phyloP scores from a whole-genome alignment of 2,329 filamentous ascomycete genomes.

The Aspergillus arachidicola region DNA sequence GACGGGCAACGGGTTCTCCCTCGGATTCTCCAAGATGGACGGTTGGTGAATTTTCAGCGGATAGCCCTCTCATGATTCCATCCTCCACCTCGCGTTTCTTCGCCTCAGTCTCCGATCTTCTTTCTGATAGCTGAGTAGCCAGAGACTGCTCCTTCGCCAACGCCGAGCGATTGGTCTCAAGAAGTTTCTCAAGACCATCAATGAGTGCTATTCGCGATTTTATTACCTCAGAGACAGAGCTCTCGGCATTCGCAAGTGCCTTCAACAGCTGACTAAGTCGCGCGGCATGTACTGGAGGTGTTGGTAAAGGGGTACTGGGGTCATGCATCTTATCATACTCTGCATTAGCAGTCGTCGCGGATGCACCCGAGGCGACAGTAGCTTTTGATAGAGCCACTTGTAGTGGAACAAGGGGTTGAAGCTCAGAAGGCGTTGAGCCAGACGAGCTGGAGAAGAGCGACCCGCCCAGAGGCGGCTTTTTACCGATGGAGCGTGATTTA shows the following conservation, averaged over 20 bases:
- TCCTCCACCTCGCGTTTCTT: constrained; percentile 90
- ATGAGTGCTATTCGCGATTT: constrained; percentile 80
- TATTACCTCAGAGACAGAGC: constrained; percentile 84
- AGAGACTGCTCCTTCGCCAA: constrained; percentile 71
- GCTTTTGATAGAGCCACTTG: constrained; percentile 76
- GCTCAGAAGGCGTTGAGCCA: constrained; percentile 70
- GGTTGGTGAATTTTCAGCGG: constrained; percentile 58
- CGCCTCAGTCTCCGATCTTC: constrained; percentile 71
- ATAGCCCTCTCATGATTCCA: constrained; percentile 82
- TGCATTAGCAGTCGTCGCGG: constrained; percentile 69
- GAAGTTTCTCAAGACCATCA: constrained; percentile 76
- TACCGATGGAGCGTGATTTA: constrained; percentile 54
- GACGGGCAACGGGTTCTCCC: constrained; percentile 54
- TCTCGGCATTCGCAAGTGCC: constrained; percentile 83
- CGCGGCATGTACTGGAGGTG: constrained; percentile 88
- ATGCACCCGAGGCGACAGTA: constrained; percentile 66
- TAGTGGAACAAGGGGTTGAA: constrained; percentile 72
- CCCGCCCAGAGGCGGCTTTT: constrained; percentile 62
- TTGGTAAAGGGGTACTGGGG: constrained; percentile 67
- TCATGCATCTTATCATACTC: constrained; percentile 86
- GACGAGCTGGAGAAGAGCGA: constrained; percentile 69
- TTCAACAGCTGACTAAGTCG: constrained; percentile 88
- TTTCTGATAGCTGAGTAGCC: constrained; percentile 64
- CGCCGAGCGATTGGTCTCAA: constrained; percentile 71
- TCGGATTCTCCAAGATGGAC: constrained; percentile 43